Evolutionary conservation across 2,329 filamentous ascomycete species (phyloP).

Genomic region (Neonectria punicea): DNA sequence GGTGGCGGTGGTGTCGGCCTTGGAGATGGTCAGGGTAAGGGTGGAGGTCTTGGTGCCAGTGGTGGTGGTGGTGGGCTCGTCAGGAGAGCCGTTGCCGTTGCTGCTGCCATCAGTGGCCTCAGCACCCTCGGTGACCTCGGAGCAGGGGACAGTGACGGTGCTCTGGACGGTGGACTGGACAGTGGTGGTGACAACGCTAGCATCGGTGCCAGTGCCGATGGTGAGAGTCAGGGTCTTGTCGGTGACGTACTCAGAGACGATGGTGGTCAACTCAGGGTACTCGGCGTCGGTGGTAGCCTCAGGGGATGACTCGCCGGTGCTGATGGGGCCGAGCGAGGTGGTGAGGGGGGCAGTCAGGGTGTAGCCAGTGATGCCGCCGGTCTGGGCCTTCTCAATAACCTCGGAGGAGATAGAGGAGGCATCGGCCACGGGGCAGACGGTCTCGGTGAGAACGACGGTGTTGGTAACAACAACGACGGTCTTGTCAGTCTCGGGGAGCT

Average conservation of each 20-base stretch:
- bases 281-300: constrained; percentile 16
- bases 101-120: constrained; percentile 31
- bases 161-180: constrained; percentile 55
- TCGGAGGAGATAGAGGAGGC: constrained; percentile 54
- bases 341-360: constrained; percentile 39
- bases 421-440: constrained; percentile 58
- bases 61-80: constrained; percentile 49
- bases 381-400: constrained; percentile 49
- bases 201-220: constrained; percentile 45
- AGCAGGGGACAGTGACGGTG: constrained; percentile 48
- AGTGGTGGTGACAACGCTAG: constrained; percentile 54
- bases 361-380: constrained; percentile 51
- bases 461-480: constrained; percentile 50
- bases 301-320: constrained; percentile 45
- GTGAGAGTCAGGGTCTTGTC: constrained; percentile 50
- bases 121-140: constrained; percentile 25
- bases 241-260: constrained; percentile 45
- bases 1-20: constrained; percentile 32
- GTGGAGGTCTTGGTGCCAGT: constrained; percentile 52
- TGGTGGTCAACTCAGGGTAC: constrained; percentile 37
- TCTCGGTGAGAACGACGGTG: constrained; percentile 53
- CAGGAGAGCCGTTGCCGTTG: constrained; percentile 33
- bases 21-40: constrained; percentile 10
- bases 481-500: constrained; percentile 50
- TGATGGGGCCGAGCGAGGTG: constrained; percentile 38